Evolutionary conservation across 176 grass and related monocot species (phyloP), one percentile per base, ranked within the genome.

Genomic region (Bromus sterilis): DNA sequence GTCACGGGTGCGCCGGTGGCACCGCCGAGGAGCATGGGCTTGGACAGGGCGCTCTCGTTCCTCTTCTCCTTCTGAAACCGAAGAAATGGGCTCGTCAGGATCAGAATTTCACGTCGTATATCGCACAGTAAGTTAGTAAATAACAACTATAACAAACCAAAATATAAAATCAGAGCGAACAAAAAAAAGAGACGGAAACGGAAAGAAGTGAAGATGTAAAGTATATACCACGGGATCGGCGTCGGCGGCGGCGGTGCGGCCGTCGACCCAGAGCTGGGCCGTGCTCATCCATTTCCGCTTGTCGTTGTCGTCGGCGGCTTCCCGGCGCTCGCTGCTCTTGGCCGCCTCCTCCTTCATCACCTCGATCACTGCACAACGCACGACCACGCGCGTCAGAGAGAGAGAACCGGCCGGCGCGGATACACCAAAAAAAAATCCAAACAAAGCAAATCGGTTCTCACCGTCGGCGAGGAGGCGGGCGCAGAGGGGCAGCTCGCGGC

Each of bases 281-380:
- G 92, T 94, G 83, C 92, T 94, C 94, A 97, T 88, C 94, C 94
- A 97, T 77, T 91, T 92, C 56, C 32, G 82, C 78, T 94, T 97
- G n/a, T 95, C 85, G 48, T 42, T 83, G 82, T 88, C 80, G 34
- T 86, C 83, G 2, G 85, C 73, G 63, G n/a, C n/a, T n/a, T 88
- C 81, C 35, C 48, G 73, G 76, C 71, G 87, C 4, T 31, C 37
- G 39, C 53, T 66, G 31, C 77, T 63, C 85, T 82, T 87, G 11
- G 75, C 80, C 9, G 91, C 70, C 86, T 94, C 92, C 57, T 82
- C 80, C 80, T 80, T 94, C 58, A 97, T 80, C 61, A 89, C 78
- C 35, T 91, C 92, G 73, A 97, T 94, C 75, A 94, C 94, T 97
- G 80, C 30, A 75, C 10, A 0, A 2, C 10, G 21, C 16, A 56